Base-by-base conservation (phyloP, 208 protist genomes). In the Balamuthia mandrillaris region DNA sequence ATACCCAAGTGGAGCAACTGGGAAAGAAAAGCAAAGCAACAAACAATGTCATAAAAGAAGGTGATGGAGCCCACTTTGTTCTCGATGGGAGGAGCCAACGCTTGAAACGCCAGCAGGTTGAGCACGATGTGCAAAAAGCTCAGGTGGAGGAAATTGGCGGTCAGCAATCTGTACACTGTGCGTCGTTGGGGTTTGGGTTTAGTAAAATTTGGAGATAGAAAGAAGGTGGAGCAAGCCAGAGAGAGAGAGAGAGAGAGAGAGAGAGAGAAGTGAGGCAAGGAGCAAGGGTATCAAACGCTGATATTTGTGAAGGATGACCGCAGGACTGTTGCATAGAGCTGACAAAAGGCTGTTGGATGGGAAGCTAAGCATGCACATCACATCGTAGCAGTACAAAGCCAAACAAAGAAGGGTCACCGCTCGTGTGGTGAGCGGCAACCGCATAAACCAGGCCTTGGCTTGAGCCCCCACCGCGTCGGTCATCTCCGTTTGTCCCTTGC, bases 101-200 rank as follows among this genome's bases (percentile, higher is more conserved):
- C 42, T 51, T 83, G 31, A 54, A 91, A 91, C 21, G 83, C 42
- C 9, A 92, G 9, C 88, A 91, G 89, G 72, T 91, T 91, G 31
- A 91, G 82, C 41, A 91, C 29, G 14, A 92, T 18, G 78, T 91
- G 89, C 33, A 91, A 29, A 49, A 91, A 31, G 31, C 79, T 42
- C 16, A 47, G 29, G 39, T 91, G 89, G n/a, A 91, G 37, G 45
- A 63, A 91, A 31, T 35, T 45, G 6, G 31, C 42, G 24, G 83
- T 90, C 21, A 91, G 24, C 21, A 90, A 37, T 44, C 51, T 87
- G 63, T 90, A 87, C 33, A 90, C 89, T 91, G 47, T 24, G 24
- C 12, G 16, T 24, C 47, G 21, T 24, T 18, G 14, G 14, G 14
- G 47, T 54, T 54, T 54, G 21, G 21, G 14, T 24, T 54, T 18